A percentile compares a stretch with the other conserved stretches of the same genome.
Conservation (phyloP, 202 grass and related monocot genomes). For the Elaeis oleifera region DNA sequence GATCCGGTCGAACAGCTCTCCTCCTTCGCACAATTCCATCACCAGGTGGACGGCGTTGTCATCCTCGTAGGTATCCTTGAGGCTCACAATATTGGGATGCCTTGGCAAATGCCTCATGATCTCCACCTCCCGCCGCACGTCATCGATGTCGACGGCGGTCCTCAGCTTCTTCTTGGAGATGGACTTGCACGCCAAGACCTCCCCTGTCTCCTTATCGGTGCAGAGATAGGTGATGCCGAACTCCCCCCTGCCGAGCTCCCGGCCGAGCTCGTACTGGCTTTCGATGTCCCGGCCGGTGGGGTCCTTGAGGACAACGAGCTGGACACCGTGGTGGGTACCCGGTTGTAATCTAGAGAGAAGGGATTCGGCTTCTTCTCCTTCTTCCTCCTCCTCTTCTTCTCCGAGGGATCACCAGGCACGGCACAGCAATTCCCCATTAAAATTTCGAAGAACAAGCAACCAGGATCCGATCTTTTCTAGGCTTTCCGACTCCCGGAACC, state of each 20-base stretch:
- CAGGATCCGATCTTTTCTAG: too few species aligned
- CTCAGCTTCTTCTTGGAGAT: slow-evolving; percentile 77
- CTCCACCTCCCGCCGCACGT: slow-evolving; percentile 74
- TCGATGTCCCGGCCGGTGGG: slow-evolving; percentile 55
- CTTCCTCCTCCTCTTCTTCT: neutral
- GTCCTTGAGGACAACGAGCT: slow-evolving; percentile 56
- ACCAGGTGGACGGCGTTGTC: slow-evolving; percentile 66
- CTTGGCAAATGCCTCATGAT: slow-evolving; percentile 78
- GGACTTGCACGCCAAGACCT: slow-evolving; percentile 62
- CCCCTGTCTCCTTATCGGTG: slow-evolving; percentile 46
- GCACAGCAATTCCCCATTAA: slow-evolving; percentile 69
- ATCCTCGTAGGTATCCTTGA: slow-evolving; percentile 74
- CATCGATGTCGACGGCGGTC: slow-evolving; percentile 63
- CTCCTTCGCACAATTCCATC: slow-evolving; percentile 96
- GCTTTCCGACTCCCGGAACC: too few species aligned
- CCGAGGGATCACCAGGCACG: slow-evolving; percentile 27
- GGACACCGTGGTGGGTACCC: neutral
- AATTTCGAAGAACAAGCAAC: too few species aligned
- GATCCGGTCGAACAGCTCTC: slow-evolving; percentile 92
- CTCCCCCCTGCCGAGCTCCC: slow-evolving; percentile 64
- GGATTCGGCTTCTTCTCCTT: slow-evolving; percentile 30
- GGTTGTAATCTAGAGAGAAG: slow-evolving; percentile 37
- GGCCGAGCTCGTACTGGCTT: slow-evolving; percentile 48
- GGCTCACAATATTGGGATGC: slow-evolving; percentile 69
- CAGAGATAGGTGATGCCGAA: slow-evolving; percentile 67